Conservation (phyloP, 2,329 filamentous ascomycete species). For the Colletotrichum sp. region DNA sequence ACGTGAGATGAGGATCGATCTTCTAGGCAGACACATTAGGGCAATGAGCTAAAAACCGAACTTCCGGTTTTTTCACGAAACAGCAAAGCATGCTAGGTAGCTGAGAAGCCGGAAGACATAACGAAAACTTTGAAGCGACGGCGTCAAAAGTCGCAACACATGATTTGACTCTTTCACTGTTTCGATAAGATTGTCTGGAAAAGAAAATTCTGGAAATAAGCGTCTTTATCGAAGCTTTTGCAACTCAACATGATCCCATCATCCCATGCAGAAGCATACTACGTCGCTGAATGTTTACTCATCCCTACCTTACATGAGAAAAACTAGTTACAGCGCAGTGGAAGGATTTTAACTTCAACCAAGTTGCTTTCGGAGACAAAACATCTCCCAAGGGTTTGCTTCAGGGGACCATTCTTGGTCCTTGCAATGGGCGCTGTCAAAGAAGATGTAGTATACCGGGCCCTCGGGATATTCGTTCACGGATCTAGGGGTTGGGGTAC, state of each 20-base stretch:
- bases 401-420: background rate
- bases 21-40: background rate
- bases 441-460: background rate
- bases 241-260: too few species aligned
- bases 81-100: background rate
- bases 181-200: fast-evolving
- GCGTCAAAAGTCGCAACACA: background rate
- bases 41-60: background rate
- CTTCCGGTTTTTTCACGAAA: background rate
- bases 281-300: background rate
- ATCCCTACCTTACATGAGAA: background rate
- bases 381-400: background rate
- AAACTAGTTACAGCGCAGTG: background rate
- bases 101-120: background rate
- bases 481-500: background rate
- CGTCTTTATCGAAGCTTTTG: background rate
- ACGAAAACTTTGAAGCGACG: background rate
- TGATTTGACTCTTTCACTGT: background rate
- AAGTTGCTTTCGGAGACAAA: background rate
- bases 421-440: background rate
- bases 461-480: background rate
- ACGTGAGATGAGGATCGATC: background rate
- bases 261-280: background rate
- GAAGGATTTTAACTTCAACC: background rate
- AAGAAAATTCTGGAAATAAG: background rate